These are phyloP conservation scores for Suhomyces coccinellae DNA, from an alignment of 1,139 yeast species.

Conservation along the genomic window DNA sequence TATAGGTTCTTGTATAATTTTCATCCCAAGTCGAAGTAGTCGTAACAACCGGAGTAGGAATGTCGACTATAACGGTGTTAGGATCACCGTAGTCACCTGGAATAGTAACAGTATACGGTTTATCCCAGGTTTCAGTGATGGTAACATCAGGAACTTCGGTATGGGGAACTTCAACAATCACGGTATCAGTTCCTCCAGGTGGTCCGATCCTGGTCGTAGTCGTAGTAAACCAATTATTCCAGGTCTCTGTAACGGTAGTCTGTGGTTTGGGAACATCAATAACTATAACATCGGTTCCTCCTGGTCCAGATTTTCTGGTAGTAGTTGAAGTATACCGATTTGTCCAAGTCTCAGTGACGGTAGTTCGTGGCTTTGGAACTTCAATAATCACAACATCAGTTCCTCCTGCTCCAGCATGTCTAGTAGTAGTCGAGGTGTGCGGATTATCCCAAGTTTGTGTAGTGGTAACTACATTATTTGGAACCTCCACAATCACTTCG, in stretches of 20 bases:
- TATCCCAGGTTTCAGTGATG: too few relatives aligned
- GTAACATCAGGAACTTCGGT: too few relatives aligned
- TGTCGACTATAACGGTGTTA: slow-evolving; percentile 18
- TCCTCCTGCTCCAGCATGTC: slow-evolving; percentile 5
- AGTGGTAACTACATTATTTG: neutral
- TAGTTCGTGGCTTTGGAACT: slow-evolving; percentile 17
- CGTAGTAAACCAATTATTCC: neutral
- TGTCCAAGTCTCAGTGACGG: slow-evolving; percentile 15
- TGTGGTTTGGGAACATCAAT: slow-evolving; percentile 13
- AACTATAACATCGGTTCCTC: slow-evolving; percentile 11
- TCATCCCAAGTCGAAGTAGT: slow-evolving; percentile 13
- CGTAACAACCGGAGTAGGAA: slow-evolving; percentile 19
- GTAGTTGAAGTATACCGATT: slow-evolving; percentile 8
- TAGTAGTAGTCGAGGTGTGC: neutral
- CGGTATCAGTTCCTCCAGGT: slow-evolving; percentile 13
- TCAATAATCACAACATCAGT: slow-evolving; percentile 17
- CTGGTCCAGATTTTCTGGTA: slow-evolving; percentile 11
- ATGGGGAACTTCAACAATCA: too few relatives aligned
- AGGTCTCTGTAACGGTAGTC: slow-evolving; percentile 2
- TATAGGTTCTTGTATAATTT: slow-evolving; percentile 6
- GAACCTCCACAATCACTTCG: neutral
- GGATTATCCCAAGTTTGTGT: neutral
- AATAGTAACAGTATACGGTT: too few relatives aligned
- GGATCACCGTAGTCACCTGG: too few relatives aligned
- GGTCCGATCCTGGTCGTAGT: slow-evolving; percentile 12